A percentile compares a stretch with the other conserved stretches of the same genome.
phyloP scores from a whole-genome alignment of 352 stramenopile species.

The Phytophthora pistaciae region DNA sequence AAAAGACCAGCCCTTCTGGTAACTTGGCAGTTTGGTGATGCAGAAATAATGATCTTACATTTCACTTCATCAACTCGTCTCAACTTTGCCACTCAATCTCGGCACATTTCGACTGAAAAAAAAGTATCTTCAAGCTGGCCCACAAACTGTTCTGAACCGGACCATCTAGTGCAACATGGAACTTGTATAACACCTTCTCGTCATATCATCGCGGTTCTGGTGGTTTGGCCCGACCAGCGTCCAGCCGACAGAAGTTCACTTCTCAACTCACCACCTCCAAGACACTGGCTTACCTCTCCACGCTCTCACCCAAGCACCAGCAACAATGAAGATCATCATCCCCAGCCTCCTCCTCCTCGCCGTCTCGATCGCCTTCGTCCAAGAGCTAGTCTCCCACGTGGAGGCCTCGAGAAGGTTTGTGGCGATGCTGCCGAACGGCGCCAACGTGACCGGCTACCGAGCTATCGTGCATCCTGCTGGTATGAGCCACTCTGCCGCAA shows the following conservation, averaged over 20 bases:
- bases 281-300: constrained; percentile 8
- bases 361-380: constrained; percentile 11
- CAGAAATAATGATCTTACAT: too few relatives aligned
- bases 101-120: too few relatives aligned
- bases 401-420: constrained; percentile 7
- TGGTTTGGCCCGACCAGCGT: not conserved
- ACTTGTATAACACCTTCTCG: not conserved
- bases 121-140: not conserved
- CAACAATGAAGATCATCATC: constrained; percentile 10
- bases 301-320: constrained; percentile 3
- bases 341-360: constrained; percentile 2
- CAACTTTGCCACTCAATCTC: too few relatives aligned
- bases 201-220: not conserved
- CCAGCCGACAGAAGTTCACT: constrained; percentile 1
- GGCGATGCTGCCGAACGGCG: constrained; percentile 43
- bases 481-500: constrained; percentile 1
- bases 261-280: constrained; percentile 11
- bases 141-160: not conserved
- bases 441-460: constrained; percentile 35
- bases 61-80: too few relatives aligned
- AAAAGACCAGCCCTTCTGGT: too few relatives aligned
- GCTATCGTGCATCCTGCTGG: constrained; percentile 44
- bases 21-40: too few relatives aligned
- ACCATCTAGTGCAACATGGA: not conserved
- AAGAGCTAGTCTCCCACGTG: constrained; percentile 5